Conservation (phyloP, 2,329 filamentous ascomycete species). For the Nemania serpens region DNA sequence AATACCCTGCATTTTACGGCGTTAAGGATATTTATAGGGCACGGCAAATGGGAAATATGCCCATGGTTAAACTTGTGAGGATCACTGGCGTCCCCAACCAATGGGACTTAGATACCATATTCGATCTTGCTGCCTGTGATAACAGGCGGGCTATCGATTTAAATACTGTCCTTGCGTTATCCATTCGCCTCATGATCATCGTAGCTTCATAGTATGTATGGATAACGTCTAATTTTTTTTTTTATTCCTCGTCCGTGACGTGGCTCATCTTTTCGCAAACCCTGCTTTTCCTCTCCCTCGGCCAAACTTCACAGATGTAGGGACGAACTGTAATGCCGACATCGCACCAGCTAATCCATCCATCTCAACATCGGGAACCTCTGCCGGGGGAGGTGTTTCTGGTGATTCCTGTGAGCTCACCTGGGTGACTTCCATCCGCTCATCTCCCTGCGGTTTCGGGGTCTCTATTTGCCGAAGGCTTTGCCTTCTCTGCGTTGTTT, state of each 20-base stretch:
- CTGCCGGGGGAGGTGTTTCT: constrained; percentile 21
- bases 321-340: constrained; percentile 74
- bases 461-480: constrained; percentile 39
- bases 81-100: not conserved
- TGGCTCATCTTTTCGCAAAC: constrained; percentile 53
- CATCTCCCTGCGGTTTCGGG: constrained; percentile 20
- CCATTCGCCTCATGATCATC: constrained; percentile 6
- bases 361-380: constrained; percentile 57
- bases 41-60: not conserved
- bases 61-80: not conserved
- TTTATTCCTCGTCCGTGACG: constrained; percentile 1
- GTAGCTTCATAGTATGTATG: constrained; percentile 28
- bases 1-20: constrained; percentile 33
- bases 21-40: constrained; percentile 27
- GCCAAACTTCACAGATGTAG: constrained; percentile 69
- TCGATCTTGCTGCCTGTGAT: not conserved
- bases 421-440: constrained; percentile 12
- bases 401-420: constrained; percentile 20
- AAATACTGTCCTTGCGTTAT: not conserved
- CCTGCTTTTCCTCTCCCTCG: constrained; percentile 58
- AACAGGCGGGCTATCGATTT: not conserved
- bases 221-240: constrained; percentile 2
- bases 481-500: constrained; percentile 33
- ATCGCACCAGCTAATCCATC: constrained; percentile 68
- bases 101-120: not conserved